Base-by-base conservation (phyloP, 306 rosid genomes). In the Abrus pulchellus region DNA sequence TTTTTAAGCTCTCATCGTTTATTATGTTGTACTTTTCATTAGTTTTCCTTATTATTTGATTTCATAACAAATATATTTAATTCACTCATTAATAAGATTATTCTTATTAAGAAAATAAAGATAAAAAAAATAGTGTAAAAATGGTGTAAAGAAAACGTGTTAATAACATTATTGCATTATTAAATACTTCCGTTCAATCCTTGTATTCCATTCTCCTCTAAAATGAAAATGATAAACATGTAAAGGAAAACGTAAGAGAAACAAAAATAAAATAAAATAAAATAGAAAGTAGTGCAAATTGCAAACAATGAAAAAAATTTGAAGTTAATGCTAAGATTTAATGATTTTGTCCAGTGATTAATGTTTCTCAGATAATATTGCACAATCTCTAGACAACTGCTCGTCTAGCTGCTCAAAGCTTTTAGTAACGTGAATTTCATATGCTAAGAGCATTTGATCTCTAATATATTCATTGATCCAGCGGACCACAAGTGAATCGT, bases 291-390 rank as follows among this genome's bases (percentile, higher is more conserved):
- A 33, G 59, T 5, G 28, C 29, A 1, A 47, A 50, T n/a, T 20
- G n/a, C 62, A 32, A 61, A 50, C 40, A 34, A 50, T 3, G 10
- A 30, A 7, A 20, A 62, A 10, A 2, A 5, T 3, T 33, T 40
- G 47, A 38, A 13, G 33, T 48, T 2, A 4, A 36, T 36, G 4
- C 40, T 36, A 2, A 34, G 13, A 48, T 14, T 76, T 45, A 47
- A 76, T 62, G 47, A 30, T 47, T 75, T 40, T 41, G 36, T 60
- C 41, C 20, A 33, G 34, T 61, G 44, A 20, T 59, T 43, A 62
- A 61, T 61, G 61, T n/a, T 62, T 61, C 12, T 75, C 7, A 14
- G 28, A 61, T 62, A 47, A 61, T 34, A 61, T 47, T 61, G 49
- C 79, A 75, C 4, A 75, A 45, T 13, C 12, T 41, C n/a, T 6